These are phyloP conservation scores for Trichoderma gracile DNA, from an alignment of 2,329 filamentous ascomycete genomes.

Conservation along the genomic window DNA sequence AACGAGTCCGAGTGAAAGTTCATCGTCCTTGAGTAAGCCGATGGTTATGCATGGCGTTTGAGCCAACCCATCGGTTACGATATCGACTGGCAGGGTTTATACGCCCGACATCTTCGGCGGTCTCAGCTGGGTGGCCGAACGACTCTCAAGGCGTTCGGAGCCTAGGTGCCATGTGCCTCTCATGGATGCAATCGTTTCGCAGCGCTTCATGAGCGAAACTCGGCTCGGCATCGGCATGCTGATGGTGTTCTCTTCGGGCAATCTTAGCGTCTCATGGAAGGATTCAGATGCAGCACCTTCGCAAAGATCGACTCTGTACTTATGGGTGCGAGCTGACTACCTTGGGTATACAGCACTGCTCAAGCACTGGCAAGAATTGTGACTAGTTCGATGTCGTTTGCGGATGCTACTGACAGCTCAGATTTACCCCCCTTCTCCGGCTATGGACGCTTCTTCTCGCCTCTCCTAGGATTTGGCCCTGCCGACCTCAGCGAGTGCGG, in stretches of 20 bases:
- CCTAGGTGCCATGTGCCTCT: constrained; percentile 51
- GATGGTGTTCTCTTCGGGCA: background rate
- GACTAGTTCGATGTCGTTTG: background rate
- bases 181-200: constrained; percentile 53
- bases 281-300: constrained; percentile 5
- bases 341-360: background rate
- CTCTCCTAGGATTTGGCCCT: background rate
- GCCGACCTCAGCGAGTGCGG: background rate
- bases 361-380: background rate
- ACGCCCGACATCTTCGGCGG: constrained; percentile 45
- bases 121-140: constrained; percentile 24
- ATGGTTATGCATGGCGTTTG: constrained; percentile 45
- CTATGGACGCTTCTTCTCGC: background rate
- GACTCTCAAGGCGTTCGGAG: constrained; percentile 44
- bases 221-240: constrained; percentile 24
- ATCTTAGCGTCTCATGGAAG: constrained; percentile 7
- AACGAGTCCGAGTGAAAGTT: constrained; percentile 45
- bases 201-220: constrained; percentile 33
- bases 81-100: constrained; percentile 45
- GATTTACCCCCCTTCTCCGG: background rate
- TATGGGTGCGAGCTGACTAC: background rate
- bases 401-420: background rate
- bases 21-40: constrained; percentile 39
- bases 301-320: background rate
- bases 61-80: constrained; percentile 47